These are phyloP conservation scores for Patellaria atrata DNA, from an alignment of 495 filamentous ascomycete genomes.

Conservation along the genomic window DNA sequence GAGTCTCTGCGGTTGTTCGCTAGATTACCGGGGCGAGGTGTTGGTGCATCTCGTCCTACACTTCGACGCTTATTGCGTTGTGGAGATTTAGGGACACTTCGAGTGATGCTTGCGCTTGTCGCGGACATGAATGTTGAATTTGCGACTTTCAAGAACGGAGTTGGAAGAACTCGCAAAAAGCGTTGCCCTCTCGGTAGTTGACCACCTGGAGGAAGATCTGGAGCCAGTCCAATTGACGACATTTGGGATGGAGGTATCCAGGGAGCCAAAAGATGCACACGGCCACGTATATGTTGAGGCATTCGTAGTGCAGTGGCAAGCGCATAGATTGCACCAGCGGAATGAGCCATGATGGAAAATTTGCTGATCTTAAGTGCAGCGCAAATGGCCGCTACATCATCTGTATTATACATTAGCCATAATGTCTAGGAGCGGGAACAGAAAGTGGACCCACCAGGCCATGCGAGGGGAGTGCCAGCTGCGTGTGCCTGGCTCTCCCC, in stretches of 20 bases:
- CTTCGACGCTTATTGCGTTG: slow-evolving; percentile 21
- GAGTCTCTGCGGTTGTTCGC: slow-evolving; percentile 23
- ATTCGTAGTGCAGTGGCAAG: slow-evolving; percentile 91
- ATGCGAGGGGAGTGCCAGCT: slow-evolving; percentile 77
- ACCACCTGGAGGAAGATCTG: slow-evolving; percentile 59
- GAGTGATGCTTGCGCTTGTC: slow-evolving; percentile 78
- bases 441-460: slow-evolving; percentile 54
- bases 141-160: slow-evolving; percentile 80
- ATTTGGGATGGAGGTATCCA: slow-evolving; percentile 99
- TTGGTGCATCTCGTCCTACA: slow-evolving; percentile 17
- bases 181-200: slow-evolving; percentile 83
- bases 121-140: slow-evolving; percentile 91
- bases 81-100: slow-evolving; percentile 61
- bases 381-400: slow-evolving; percentile 93
- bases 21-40: slow-evolving; percentile 15
- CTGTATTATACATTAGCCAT: slow-evolving; percentile 31
- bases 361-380: slow-evolving; percentile 85
- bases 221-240: slow-evolving; percentile 58
- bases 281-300: slow-evolving; percentile 87
- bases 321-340: slow-evolving; percentile 92
- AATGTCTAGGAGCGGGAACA: slow-evolving; percentile 2
- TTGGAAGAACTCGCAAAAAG: slow-evolving; percentile 80
- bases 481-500: slow-evolving; percentile 78
- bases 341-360: slow-evolving; percentile 96
- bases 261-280: slow-evolving; percentile 87